phyloP scores from a whole-genome alignment of 306 rosid species.

The Pyrus betulifolia region DNA sequence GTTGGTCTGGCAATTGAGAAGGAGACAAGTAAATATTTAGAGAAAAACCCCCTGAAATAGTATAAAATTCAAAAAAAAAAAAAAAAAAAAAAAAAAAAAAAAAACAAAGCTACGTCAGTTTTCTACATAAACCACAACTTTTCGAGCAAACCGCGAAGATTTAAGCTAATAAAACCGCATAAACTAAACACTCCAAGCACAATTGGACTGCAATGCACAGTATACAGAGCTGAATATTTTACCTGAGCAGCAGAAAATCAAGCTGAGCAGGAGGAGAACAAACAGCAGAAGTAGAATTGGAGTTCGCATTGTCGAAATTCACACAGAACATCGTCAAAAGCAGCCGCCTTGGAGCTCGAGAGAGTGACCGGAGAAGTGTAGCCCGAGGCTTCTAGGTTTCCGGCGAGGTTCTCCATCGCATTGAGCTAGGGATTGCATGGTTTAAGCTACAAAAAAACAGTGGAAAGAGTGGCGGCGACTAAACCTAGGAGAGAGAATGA shows the following conservation, averaged over 20 bases:
- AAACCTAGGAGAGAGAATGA: conserved; percentile 54
- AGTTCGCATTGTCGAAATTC: conserved; percentile 53
- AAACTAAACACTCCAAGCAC: not conserved
- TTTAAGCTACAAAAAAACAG: not conserved
- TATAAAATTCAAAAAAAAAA: not conserved
- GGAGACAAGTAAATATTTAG: conserved; percentile 36
- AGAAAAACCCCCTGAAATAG: conserved; percentile 35
- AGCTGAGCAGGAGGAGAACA: conserved; percentile 32
- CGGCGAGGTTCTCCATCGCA: conserved; percentile 16
- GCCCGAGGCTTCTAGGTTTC: conserved; percentile 7
- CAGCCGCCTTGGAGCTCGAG: conserved; percentile 18
- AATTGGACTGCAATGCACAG: not conserved
- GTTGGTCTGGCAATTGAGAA: conserved; percentile 28
- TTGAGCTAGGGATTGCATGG: conserved; percentile 26
- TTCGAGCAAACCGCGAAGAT: not conserved
- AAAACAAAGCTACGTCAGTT: not conserved
- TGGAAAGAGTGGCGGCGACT: not conserved
- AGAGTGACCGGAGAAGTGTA: conserved; percentile 10
- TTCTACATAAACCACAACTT: not conserved
- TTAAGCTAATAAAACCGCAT: not conserved
- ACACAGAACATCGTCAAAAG: conserved; percentile 34
- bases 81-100: not conserved
- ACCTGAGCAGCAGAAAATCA: conserved; percentile 58
- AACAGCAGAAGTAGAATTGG: conserved; percentile 17
- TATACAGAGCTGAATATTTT: not conserved